phyloP scores from a whole-genome alignment of 805 yeast species.

The Candida sphagnicola region DNA sequence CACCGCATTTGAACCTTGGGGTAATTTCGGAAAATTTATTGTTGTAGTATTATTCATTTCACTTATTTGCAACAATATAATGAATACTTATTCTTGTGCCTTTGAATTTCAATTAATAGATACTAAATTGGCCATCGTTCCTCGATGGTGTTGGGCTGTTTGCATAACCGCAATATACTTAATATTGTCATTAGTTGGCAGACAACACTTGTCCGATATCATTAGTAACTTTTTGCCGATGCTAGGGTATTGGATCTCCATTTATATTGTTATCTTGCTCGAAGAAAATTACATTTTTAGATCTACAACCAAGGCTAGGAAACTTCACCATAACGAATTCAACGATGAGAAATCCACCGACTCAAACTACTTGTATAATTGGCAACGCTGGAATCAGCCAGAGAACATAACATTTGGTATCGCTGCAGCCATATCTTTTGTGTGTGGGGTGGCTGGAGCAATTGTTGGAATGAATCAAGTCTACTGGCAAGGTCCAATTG shows the following conservation, averaged over 20 bases:
- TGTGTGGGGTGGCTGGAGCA: slow-evolving; percentile 33
- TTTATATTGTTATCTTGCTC: slow-evolving; percentile 30
- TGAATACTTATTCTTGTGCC: slow-evolving; percentile 34
- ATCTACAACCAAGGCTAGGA: slow-evolving; percentile 14
- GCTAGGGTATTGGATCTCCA: slow-evolving; percentile 40
- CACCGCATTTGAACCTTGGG: slow-evolving; percentile 33
- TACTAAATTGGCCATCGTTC: slow-evolving; percentile 21
- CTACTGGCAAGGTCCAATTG: slow-evolving; percentile 36
- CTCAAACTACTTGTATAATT: slow-evolving; percentile 19
- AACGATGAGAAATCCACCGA: slow-evolving; percentile 4
- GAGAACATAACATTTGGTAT: slow-evolving; percentile 26
- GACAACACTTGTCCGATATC: slow-evolving; percentile 28
- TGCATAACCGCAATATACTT: slow-evolving; percentile 28
- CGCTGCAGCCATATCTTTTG: slow-evolving; percentile 30
- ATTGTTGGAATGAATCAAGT: slow-evolving; percentile 39
- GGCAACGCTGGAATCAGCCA: slow-evolving; percentile 27
- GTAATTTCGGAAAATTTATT: slow-evolving; percentile 30
- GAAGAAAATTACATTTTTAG: slow-evolving; percentile 34
- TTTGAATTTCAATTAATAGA: slow-evolving; percentile 32
- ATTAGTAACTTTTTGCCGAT: slow-evolving; percentile 37
- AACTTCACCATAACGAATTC: slow-evolving; percentile 27
- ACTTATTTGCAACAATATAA: slow-evolving; percentile 31
- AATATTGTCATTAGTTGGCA: slow-evolving; percentile 30
- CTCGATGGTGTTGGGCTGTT: slow-evolving; percentile 37
- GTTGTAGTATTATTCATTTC: slow-evolving; percentile 28